phyloP scores from a whole-genome alignment of 176 grass and related monocot genomes.

The Urochloa ruziziensis region DNA sequence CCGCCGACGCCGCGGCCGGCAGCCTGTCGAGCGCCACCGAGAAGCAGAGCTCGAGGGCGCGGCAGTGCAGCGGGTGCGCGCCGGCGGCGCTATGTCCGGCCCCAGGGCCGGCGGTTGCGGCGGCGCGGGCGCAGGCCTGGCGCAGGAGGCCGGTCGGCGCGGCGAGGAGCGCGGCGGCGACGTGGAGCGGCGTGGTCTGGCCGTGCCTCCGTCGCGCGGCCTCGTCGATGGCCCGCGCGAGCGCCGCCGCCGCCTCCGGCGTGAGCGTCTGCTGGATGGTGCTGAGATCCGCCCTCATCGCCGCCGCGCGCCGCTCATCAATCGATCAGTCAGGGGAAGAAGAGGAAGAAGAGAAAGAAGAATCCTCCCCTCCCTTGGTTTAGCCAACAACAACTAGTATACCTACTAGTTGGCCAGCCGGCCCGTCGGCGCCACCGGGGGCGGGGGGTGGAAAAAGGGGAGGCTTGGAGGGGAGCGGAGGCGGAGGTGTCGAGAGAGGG shows the following conservation, averaged over 20 bases:
- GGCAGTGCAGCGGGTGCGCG: slow-evolving; percentile 71
- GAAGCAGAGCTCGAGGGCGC: slow-evolving; percentile 90
- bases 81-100: not conserved
- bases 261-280: slow-evolving; percentile 94
- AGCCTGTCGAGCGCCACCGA: slow-evolving; percentile 84
- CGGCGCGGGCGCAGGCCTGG: slow-evolving; percentile 53
- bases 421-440: not conserved
- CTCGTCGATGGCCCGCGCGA: slow-evolving; percentile 68
- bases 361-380: slow-evolving; percentile 4
- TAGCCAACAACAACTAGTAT: not conserved
- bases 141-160: slow-evolving; percentile 62
- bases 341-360: not conserved
- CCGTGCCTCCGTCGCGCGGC: slow-evolving; percentile 61
- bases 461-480: slow-evolving; percentile 28
- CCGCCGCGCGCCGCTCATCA: slow-evolving; percentile 39
- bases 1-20: slow-evolving; percentile 29
- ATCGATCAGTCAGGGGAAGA: slow-evolving; percentile 36
- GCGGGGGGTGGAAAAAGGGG: not conserved
- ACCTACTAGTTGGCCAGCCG: not conserved
- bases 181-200: slow-evolving; percentile 85
- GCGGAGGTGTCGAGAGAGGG: slow-evolving; percentile 50
- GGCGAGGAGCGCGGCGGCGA: slow-evolving; percentile 72
- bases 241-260: slow-evolving; percentile 70
- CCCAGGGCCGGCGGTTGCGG: not conserved
- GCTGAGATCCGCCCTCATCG: slow-evolving; percentile 92